Evolutionary conservation across 495 filamentous ascomycete species (phyloP).

Genomic region (Penicillium canescens): DNA sequence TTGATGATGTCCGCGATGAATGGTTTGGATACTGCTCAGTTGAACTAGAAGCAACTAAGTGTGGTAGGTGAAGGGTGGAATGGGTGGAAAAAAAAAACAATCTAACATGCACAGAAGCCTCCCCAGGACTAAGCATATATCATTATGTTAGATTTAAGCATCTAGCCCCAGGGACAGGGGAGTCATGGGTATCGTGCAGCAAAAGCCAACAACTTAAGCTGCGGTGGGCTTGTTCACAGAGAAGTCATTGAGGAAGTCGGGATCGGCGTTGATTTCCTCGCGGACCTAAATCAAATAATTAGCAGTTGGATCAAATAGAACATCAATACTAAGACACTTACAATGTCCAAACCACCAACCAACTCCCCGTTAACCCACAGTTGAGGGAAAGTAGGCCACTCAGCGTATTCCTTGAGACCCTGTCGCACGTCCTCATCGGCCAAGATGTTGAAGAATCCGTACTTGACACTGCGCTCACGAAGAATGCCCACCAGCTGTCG

Average conservation of each 20-base stretch:
- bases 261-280: constrained; percentile 69
- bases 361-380: constrained; percentile 80
- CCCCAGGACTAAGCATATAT: constrained; percentile 21
- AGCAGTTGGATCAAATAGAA: constrained; percentile 10
- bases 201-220: constrained; percentile 6
- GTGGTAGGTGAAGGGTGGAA: too few species aligned
- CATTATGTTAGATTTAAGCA: constrained; percentile 18
- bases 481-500: constrained; percentile 82
- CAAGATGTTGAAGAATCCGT: constrained; percentile 98
- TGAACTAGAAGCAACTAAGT: too few species aligned
- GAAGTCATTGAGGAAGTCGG: constrained; percentile 75
- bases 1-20: too few species aligned
- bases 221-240: constrained; percentile 42
- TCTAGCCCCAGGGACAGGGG: constrained; percentile 10
- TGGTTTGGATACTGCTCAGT: too few species aligned
- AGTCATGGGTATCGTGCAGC: constrained; percentile 26
- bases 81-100: too few species aligned
- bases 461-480: constrained; percentile 85
- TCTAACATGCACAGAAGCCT: neutral
- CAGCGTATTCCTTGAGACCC: constrained; percentile 90
- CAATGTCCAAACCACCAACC: constrained; percentile 94
- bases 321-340: constrained; percentile 48
- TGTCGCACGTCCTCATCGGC: constrained; percentile 97
- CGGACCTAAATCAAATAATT: constrained; percentile 61
- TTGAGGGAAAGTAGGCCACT: constrained; percentile 97